phyloP scores from a whole-genome alignment of 495 filamentous ascomycete species.

The Penicillium dipodomyicola region DNA sequence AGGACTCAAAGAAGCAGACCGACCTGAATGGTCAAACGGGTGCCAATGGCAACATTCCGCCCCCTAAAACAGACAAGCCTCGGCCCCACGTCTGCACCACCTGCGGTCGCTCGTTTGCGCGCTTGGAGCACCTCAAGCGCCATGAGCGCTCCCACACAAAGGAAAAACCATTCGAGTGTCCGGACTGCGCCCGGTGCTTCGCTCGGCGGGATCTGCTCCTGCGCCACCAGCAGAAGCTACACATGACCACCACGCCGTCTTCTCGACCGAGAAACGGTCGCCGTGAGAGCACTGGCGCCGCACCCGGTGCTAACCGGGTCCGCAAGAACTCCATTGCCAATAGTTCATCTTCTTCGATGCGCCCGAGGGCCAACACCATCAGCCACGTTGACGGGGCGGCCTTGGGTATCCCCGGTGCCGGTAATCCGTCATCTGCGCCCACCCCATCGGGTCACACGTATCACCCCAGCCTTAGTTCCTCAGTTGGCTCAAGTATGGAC shows the following conservation, averaged over 20 bases:
- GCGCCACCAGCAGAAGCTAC: constrained; percentile 97
- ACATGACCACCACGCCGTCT: constrained; percentile 91
- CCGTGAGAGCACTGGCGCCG: constrained; percentile 77
- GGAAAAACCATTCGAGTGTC: constrained; percentile 98
- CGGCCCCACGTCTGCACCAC: constrained; percentile 93
- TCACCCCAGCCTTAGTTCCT: constrained; percentile 65
- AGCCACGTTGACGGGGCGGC: constrained; percentile 84
- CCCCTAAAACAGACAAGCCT: constrained; percentile 95
- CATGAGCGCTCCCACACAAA: constrained; percentile 99
- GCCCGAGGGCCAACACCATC: constrained; percentile 94
- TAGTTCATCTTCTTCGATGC: constrained; percentile 60
- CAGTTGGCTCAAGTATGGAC: constrained; percentile 59
- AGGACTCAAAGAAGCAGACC: constrained; percentile 35
- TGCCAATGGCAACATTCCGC: constrained; percentile 47
- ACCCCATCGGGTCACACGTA: constrained; percentile 52
- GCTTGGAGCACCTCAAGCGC: constrained; percentile 94
- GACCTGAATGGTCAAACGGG: constrained; percentile 36
- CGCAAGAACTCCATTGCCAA: constrained; percentile 90
- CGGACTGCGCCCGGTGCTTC: constrained; percentile 93
- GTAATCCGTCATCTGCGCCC: constrained; percentile 55
- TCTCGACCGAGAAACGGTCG: constrained; percentile 79
- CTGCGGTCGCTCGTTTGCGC: constrained; percentile 88
- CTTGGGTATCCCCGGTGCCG: constrained; percentile 66
- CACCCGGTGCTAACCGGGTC: constrained; percentile 68
- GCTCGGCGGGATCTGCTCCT: constrained; percentile 89